Base-by-base conservation (phyloP, 768 basidiomycete genomes). In the Mrakia gelida region DNA sequence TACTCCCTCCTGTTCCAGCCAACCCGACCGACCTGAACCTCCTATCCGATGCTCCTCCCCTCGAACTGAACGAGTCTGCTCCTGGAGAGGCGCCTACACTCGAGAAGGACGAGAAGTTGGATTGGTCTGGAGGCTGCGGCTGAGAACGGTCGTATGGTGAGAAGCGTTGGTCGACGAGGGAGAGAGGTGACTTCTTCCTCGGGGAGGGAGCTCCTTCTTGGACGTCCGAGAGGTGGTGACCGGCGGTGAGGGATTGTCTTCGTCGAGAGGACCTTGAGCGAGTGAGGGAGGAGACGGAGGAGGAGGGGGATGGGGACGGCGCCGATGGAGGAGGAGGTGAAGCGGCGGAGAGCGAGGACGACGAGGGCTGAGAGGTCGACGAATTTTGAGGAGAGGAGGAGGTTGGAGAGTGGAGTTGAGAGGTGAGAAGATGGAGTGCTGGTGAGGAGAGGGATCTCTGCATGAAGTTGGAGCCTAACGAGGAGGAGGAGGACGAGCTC, bases 331-430 rank as follows among this genome's bases (percentile, higher is more conserved):
- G 59, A 43, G 11, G 59, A 43, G 11, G 34, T 8, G 56, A 28
- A 43, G 71, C 38, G 26, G 68, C 38, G 30, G 32, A 18, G 41
- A 23, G 59, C 49, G 71, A 41, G 38, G 68, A 71, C 26, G 62
- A 23, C 73, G 52, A 23, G 45, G 45, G 52, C 34, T 43, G 71
- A 34, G 67, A 34, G 52, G 32, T 30, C 28, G 45, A 73, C 65
- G 75, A 52, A 77, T 23, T 73, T 15, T 34, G 78, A 76, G 49
- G 75, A 71, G 67, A 16, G 3, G 21, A 28, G 41, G 45, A 18
- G 23, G 30, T 43, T 52, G 71, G 72, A 45, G 83, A 81, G 0
- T 84, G 84, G 0, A 94, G 87, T 7, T 89, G 85, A 6, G 88
- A 88, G 2, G 88, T 87, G 38, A 85, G 82, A 87, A 88, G 67